Evolutionary conservation across 1,284 basidiomycete genomes (phyloP), one percentile per base, ranked within the genome.

Genomic region (Lentinus polychrous): DNA sequence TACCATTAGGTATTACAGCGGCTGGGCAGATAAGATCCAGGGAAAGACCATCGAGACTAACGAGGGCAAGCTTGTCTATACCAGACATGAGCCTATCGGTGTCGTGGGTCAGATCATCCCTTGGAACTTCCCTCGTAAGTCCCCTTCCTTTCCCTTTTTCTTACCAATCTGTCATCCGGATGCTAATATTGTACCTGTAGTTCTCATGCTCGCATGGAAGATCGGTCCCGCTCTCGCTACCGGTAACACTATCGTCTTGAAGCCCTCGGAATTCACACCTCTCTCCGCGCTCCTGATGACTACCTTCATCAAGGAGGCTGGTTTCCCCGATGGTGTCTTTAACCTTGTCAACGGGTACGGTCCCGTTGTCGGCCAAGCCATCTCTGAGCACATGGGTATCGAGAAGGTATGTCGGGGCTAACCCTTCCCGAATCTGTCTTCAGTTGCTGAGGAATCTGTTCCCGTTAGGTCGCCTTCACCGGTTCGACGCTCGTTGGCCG

Each of bases 61-160:
- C 53, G 78, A 87, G 59, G 67, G 60, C 47, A 91, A 89, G 66
- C 71, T 93, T 49, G 76, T 74, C 3, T 94, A 91, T 70, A 90
- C 90, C 14, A 77, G 84, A 24, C 91, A 96, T 65, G 94, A 98
- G 68, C 94, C 95, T 14, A 86, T 96, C 58, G 95, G 94, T 57
- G 93, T 97, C 50, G 79, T 83, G 20, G 78, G 87, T 42, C 88
- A 91, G 70, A 93, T 94, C 65, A 91, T 92, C 57, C 86, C 86
- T 17, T 90, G 87, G 77, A 83, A 83, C 66, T 83, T 83, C 66
- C 81, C 81, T 55, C 64, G 81, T 82, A 59, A 51, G 78, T 62
- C 0, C n/a, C n/a, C n/a, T 32, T 33, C 5, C n/a, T 12, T 38
- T 39, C 33, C 20, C 33, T 24, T 14, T 23, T 18, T 15, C 31